phyloP scores from a whole-genome alignment of 2,329 filamentous ascomycete genomes.

The Claviceps capensis region DNA sequence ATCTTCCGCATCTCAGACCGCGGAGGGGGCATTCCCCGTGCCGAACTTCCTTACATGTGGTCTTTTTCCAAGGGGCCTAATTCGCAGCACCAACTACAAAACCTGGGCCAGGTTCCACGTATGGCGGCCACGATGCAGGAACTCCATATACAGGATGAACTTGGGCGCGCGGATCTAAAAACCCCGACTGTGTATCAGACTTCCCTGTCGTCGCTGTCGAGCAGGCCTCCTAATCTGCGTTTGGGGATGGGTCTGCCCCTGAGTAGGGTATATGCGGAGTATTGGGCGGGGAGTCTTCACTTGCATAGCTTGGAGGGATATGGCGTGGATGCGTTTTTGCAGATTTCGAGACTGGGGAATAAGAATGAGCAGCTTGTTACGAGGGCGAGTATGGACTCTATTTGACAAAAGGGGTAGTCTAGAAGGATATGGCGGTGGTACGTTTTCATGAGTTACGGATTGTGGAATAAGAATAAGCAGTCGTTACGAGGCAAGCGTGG shows the following conservation, averaged over 20 bases:
- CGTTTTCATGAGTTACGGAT: too few species aligned
- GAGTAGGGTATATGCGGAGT: constrained; percentile 90
- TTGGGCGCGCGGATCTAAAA: constrained; percentile 27
- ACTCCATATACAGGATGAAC: constrained; percentile 39
- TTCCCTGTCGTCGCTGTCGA: constrained; percentile 68
- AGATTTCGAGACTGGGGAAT: constrained; percentile 92
- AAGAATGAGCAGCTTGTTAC: constrained; percentile 90
- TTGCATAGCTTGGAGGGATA: constrained; percentile 91
- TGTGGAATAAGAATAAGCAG: too few species aligned
- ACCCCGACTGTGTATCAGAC: constrained; percentile 29
- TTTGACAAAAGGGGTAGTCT: constrained; percentile 20
- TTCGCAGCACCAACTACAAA: constrained; percentile 63
- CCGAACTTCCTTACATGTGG: constrained; percentile 83
- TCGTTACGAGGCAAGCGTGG: too few species aligned
- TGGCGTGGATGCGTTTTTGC: constrained; percentile 87
- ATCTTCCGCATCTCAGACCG: constrained; percentile 94
- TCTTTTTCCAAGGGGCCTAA: constrained; percentile 90
- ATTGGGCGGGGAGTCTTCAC: constrained; percentile 89
- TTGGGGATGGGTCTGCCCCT: constrained; percentile 89
- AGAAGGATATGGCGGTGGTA: neutral
- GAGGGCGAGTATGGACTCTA: constrained; percentile 62
- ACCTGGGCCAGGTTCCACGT: constrained; percentile 73
- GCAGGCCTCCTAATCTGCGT: constrained; percentile 70
- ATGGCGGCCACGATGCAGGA: constrained; percentile 93
- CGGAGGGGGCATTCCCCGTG: constrained; percentile 78